phyloP scores from a whole-genome alignment of 2,329 filamentous ascomycete genomes.

The Apiospora arundinis region DNA sequence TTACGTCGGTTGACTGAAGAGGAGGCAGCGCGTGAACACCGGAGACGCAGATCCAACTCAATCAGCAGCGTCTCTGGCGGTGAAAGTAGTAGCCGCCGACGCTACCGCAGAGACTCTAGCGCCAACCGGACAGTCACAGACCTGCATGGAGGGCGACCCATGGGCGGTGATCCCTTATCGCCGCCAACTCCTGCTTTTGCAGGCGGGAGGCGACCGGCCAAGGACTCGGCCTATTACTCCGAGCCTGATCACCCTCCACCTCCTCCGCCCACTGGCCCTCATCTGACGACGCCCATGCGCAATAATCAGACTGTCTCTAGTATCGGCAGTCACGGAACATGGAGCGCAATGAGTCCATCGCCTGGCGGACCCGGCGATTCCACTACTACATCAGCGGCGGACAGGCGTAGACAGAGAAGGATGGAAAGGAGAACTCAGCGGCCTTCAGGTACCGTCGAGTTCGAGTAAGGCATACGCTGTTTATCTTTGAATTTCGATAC shows the following conservation, averaged over 20 bases:
- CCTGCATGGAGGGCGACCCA: constrained; percentile 51
- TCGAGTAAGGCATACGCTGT: constrained; percentile 26
- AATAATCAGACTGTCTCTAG: constrained; percentile 52
- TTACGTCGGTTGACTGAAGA: constrained; percentile 66
- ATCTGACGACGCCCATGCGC: constrained; percentile 24
- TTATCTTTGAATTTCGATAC: constrained; percentile 10
- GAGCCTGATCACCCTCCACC: constrained; percentile 43
- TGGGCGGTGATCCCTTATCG: constrained; percentile 48
- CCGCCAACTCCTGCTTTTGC: constrained; percentile 65
- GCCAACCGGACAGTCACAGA: constrained; percentile 50
- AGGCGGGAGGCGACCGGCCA: constrained; percentile 53
- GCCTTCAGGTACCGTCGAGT: constrained; percentile 32
- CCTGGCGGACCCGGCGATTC: constrained; percentile 49
- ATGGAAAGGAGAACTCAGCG: constrained; percentile 57
- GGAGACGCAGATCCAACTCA: constrained; percentile 54
- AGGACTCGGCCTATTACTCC: constrained; percentile 69
- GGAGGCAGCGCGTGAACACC: constrained; percentile 54
- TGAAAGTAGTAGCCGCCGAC: constrained; percentile 53
- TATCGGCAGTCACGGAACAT: constrained; percentile 57
- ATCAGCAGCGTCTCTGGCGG: constrained; percentile 62
- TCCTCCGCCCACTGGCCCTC: constrained; percentile 32
- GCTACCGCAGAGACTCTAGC: constrained; percentile 62
- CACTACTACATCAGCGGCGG: constrained; percentile 50
- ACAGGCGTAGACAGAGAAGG: constrained; percentile 62
- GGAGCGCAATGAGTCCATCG: constrained; percentile 59